Percentiles rank a stretch among this genome's conserved stretches.
Evolutionary conservation across 176 grass and related monocot genomes (phyloP).

Genomic region (Eragrostis nindensis): DNA sequence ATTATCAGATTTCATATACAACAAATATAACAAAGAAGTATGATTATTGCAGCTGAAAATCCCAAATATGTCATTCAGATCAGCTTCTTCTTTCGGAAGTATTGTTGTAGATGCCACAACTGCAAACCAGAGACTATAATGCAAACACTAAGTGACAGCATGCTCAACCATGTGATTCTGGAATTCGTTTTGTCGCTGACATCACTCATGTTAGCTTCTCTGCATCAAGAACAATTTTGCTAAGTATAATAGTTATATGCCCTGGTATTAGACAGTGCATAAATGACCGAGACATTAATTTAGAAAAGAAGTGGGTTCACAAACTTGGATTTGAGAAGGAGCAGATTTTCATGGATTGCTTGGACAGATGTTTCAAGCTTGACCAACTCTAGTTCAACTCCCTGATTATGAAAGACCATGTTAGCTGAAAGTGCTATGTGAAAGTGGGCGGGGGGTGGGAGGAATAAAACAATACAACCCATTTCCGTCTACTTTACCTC

Average conservation of each 20-base stretch:
- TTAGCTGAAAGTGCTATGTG: neutral
- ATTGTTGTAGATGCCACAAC: slow-evolving; percentile 60
- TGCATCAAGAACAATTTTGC: slow-evolving; percentile 37
- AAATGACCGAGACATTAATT: neutral
- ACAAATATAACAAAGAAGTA: slow-evolving; percentile 21
- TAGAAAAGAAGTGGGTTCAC: slow-evolving; percentile 21
- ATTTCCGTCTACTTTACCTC: slow-evolving; percentile 52
- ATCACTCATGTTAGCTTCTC: slow-evolving; percentile 68
- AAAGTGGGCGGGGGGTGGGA: too few relatives aligned
- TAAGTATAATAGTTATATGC: neutral
- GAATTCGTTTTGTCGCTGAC: slow-evolving; percentile 68
- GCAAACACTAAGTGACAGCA: slow-evolving; percentile 69
- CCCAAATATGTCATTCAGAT: slow-evolving; percentile 47
- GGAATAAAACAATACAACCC: neutral
- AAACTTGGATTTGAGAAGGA: slow-evolving; percentile 67
- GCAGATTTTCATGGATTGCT: slow-evolving; percentile 65
- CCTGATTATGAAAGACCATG: slow-evolving; percentile 46
- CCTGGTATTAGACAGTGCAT: slow-evolving; percentile 3
- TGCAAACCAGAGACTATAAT: slow-evolving; percentile 58
- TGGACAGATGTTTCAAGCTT: slow-evolving; percentile 69
- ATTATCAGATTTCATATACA: slow-evolving; percentile 14
- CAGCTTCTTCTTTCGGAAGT: slow-evolving; percentile 85
- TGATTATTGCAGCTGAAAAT: slow-evolving; percentile 13
- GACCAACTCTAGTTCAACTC: slow-evolving; percentile 73
- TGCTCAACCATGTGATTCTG: slow-evolving; percentile 65